Conservation (phyloP, 495 filamentous ascomycete species). For the Trichocladium uniseriatum region DNA sequence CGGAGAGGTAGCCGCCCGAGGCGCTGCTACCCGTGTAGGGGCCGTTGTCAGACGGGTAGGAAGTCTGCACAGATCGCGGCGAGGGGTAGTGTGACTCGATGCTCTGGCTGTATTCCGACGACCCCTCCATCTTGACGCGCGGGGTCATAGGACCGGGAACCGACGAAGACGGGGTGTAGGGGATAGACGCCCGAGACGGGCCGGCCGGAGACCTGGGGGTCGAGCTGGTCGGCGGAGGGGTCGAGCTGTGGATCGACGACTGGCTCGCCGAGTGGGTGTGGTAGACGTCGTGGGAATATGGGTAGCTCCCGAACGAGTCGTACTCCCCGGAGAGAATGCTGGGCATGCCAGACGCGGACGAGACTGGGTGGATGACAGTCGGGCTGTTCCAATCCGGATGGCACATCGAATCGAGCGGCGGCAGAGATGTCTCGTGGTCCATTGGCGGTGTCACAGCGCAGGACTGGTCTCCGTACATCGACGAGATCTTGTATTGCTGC, state of each 20-base stretch:
- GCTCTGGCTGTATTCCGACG: conserved; percentile 31
- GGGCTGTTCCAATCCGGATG: conserved; percentile 35
- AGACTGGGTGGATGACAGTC: conserved; percentile 29
- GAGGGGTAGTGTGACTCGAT: conserved; percentile 42
- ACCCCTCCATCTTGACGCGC: conserved; percentile 44
- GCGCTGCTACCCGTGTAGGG: conserved; percentile 28
- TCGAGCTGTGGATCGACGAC: conserved; percentile 34
- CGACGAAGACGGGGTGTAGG: no score
- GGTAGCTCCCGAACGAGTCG: conserved; percentile 41
- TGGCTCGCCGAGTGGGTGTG: conserved; percentile 35
- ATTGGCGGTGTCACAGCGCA: conserved; percentile 31
- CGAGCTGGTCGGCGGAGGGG: conserved; percentile 31
- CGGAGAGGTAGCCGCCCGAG: conserved; percentile 40
- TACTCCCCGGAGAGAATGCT: conserved; percentile 45
- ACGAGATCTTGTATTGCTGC: conserved; percentile 39
- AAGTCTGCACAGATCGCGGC: conserved; percentile 35
- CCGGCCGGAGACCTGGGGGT: conserved; percentile 37
- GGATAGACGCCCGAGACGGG: conserved; percentile 26
- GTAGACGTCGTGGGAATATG: conserved; percentile 43
- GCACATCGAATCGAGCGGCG: conserved; percentile 35
- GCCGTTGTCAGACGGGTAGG: conserved; percentile 30
- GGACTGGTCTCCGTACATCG: conserved; percentile 36
- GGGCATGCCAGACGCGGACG: conserved; percentile 34
- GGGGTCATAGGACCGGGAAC: conserved; percentile 32
- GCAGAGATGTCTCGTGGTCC: conserved; percentile 34